These are phyloP conservation scores for Exophiala aquamarina DNA, from an alignment of 2,329 filamentous ascomycete species.

Conservation along the genomic window DNA sequence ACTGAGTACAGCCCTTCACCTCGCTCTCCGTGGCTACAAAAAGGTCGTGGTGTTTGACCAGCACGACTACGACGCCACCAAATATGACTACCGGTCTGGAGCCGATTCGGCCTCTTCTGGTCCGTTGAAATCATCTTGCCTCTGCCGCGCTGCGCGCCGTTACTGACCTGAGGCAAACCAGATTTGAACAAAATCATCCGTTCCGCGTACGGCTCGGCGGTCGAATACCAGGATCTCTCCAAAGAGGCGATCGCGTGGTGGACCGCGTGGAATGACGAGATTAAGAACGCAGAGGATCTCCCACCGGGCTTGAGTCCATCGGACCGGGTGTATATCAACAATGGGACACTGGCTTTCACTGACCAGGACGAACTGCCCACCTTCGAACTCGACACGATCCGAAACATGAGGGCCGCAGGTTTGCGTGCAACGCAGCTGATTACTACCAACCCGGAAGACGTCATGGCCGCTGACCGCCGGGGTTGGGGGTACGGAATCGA, in stretches of 20 bases:
- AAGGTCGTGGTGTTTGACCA: conserved; percentile 51
- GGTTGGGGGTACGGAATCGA: conserved; percentile 36
- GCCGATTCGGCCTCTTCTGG: conserved; percentile 42
- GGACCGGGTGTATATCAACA: conserved; percentile 42
- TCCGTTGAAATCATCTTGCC: background rate
- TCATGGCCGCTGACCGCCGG: conserved; percentile 30
- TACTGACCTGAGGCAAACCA: conserved; percentile 18
- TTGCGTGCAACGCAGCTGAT: conserved; percentile 36
- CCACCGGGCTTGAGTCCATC: conserved; percentile 39
- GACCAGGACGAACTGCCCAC: conserved; percentile 11
- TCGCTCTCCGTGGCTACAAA: conserved; percentile 44
- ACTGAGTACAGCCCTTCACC: conserved; percentile 44
- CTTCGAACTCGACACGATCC: conserved; percentile 40
- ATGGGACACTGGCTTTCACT: conserved; percentile 31
- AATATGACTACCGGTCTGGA: conserved; percentile 43
- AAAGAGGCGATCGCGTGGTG: conserved; percentile 45
- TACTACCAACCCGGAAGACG: conserved; percentile 32
- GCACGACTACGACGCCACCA: conserved; percentile 42
- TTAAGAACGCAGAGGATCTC: conserved; percentile 31
- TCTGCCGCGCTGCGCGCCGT: background rate
- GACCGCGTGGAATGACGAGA: conserved; percentile 48
- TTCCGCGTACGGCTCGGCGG: conserved; percentile 42
- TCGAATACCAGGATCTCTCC: conserved; percentile 48
- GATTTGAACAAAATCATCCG: conserved; percentile 34
- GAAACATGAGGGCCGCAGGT: conserved; percentile 38